Conservation (phyloP, 2,329 filamentous ascomycete species). For the Colletotrichum endophyticum region DNA sequence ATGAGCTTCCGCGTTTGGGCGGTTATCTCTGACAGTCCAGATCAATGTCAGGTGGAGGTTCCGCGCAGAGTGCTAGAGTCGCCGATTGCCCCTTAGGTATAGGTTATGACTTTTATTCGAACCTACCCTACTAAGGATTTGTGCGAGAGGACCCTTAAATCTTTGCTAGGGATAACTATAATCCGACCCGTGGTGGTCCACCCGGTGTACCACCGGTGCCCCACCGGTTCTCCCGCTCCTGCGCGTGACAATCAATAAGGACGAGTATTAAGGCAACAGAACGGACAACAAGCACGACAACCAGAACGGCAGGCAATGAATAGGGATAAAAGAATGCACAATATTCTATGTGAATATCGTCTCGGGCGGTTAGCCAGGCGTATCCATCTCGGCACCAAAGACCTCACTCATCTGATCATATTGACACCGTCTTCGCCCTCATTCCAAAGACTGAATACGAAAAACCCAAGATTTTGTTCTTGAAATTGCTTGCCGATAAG, state of each 20-base stretch:
- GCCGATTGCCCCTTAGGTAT: too few species aligned
- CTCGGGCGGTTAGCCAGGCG: background rate
- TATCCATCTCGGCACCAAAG: background rate
- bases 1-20: background rate
- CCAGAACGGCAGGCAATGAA: background rate
- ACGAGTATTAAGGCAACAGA: background rate
- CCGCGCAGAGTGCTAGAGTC: too few species aligned
- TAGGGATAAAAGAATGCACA: background rate
- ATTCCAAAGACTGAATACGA: background rate
- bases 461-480: rapidly evolving
- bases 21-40: background rate
- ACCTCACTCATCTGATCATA: background rate
- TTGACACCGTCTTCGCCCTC: background rate
- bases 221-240: too few species aligned
- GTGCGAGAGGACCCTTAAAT: too few species aligned
- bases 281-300: background rate
- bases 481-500: background rate
- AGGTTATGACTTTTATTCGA: too few species aligned
- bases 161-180: too few species aligned
- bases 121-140: too few species aligned
- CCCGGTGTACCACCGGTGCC: too few species aligned
- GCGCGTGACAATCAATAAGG: too few species aligned
- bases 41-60: too few species aligned
- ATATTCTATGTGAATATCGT: background rate
- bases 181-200: too few species aligned